Evolutionary conservation across 2,329 filamentous ascomycete genomes (phyloP).

Genomic region (Hirsutella thompsonii): DNA sequence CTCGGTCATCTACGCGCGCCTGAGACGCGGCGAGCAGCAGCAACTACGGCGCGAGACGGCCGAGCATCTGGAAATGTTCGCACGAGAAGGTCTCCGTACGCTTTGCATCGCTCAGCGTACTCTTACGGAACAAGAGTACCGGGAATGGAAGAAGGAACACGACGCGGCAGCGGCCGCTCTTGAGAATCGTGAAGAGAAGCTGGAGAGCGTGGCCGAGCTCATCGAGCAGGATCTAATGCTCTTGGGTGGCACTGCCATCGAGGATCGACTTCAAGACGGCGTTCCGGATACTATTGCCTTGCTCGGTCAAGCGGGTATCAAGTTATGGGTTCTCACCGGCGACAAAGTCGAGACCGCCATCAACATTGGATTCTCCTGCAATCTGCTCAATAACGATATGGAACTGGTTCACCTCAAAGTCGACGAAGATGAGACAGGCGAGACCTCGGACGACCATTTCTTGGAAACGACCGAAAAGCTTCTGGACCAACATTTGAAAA

Average conservation of each 20-base stretch:
- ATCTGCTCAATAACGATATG: constrained; percentile 95
- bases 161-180: constrained; percentile 77
- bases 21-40: constrained; percentile 73
- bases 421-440: constrained; percentile 53
- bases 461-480: constrained; percentile 51
- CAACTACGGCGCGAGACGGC: constrained; percentile 75
- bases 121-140: constrained; percentile 71
- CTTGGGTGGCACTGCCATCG: constrained; percentile 89
- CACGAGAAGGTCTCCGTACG: constrained; percentile 85
- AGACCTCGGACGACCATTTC: constrained; percentile 32
- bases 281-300: constrained; percentile 92
- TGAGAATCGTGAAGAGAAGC: constrained; percentile 77
- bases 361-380: constrained; percentile 99
- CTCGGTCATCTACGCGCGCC: constrained; percentile 87
- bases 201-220: constrained; percentile 77
- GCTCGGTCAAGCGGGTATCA: constrained; percentile 87
- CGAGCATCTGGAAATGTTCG: constrained; percentile 94
- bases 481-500: constrained; percentile 58
- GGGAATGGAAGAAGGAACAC: constrained; percentile 73
- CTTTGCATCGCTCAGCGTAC: constrained; percentile 83
- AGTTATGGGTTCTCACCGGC: constrained; percentile 94
- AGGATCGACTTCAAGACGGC: constrained; percentile 91
- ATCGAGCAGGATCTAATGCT: constrained; percentile 86
- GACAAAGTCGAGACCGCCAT: constrained; percentile 99
- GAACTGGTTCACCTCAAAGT: constrained; percentile 85